These are phyloP conservation scores for Platanus orientalis DNA, from an alignment of 164 flowering plant species.

Conservation along the genomic window DNA sequence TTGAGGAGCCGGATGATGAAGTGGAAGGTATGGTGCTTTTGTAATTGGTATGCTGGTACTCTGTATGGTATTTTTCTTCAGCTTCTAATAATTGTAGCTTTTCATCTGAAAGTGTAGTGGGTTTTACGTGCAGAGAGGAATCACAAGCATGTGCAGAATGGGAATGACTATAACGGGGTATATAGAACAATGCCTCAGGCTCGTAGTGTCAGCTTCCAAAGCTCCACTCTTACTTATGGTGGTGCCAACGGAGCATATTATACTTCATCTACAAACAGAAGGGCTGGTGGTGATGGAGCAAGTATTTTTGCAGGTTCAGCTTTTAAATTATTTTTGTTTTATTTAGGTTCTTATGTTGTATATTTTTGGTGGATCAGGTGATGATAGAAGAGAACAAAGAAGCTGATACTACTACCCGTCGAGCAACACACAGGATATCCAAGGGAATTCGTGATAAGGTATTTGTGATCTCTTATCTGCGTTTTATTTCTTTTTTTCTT, in stretches of 20 bases:
- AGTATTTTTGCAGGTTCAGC: slow-evolving; percentile 4
- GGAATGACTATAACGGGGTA: slow-evolving; percentile 20
- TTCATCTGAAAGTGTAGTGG: neutral
- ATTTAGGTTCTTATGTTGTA: neutral
- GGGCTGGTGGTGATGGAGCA: slow-evolving; percentile 85
- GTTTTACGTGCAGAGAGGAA: slow-evolving; percentile 29
- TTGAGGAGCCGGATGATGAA: slow-evolving; percentile 72
- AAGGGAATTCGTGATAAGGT: slow-evolving; percentile 83
- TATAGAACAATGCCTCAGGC: slow-evolving; percentile 27
- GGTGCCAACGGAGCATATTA: slow-evolving; percentile 86
- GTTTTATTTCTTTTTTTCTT: too few species aligned
- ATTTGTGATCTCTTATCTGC: neutral
- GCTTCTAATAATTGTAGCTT: neutral
- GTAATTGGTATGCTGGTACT: neutral
- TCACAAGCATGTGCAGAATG: slow-evolving; percentile 17
- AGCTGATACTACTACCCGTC: slow-evolving; percentile 75
- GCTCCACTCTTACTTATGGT: slow-evolving; percentile 79
- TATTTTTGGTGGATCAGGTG: slow-evolving; percentile 33
- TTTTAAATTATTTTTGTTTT: neutral
- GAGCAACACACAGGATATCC: slow-evolving; percentile 73
- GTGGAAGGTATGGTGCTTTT: slow-evolving; percentile 37
- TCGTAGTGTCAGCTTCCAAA: slow-evolving; percentile 49
- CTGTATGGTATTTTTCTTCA: neutral
- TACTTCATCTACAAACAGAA: slow-evolving; percentile 67
- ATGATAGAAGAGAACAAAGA: slow-evolving; percentile 72